Conservation (phyloP, 345 rosid species). For the Gossypium raimondii region DNA sequence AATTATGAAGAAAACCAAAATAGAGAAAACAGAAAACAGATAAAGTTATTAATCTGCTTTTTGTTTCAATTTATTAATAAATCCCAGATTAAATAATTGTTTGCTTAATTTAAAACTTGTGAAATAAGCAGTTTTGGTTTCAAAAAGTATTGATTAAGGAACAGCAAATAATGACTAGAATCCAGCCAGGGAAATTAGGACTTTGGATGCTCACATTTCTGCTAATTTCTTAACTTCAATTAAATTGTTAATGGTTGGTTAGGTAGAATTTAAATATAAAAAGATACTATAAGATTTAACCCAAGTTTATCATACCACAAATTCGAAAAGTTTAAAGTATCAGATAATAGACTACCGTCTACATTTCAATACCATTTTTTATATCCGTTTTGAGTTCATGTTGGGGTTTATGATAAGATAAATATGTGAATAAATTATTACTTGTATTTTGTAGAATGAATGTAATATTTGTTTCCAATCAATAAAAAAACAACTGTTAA, state of each 20-base stretch:
- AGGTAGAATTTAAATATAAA: not conserved
- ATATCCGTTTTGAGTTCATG: no score
- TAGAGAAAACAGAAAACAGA: not conserved
- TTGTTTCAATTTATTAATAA: not conserved
- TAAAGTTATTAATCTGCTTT: conserved; percentile 1
- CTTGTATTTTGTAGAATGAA: no score
- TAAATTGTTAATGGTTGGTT: not conserved
- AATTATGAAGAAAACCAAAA: not conserved
- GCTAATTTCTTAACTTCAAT: not conserved
- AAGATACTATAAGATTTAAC: no score
- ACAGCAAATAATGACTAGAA: not conserved
- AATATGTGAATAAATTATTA: no score
- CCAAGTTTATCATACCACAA: no score
- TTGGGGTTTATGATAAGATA: no score
- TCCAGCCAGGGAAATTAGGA: not conserved
- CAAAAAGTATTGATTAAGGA: not conserved
- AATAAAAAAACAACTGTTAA: no score
- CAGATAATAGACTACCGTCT: no score
- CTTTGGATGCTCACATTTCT: not conserved
- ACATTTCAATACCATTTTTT: no score
- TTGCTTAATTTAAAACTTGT: not conserved
- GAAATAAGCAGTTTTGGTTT: not conserved
- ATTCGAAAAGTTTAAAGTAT: no score
- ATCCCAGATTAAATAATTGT: not conserved
- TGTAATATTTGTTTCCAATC: no score